Conservation (phyloP, 768 basidiomycete species). For the Lentinula detonsa region DNA sequence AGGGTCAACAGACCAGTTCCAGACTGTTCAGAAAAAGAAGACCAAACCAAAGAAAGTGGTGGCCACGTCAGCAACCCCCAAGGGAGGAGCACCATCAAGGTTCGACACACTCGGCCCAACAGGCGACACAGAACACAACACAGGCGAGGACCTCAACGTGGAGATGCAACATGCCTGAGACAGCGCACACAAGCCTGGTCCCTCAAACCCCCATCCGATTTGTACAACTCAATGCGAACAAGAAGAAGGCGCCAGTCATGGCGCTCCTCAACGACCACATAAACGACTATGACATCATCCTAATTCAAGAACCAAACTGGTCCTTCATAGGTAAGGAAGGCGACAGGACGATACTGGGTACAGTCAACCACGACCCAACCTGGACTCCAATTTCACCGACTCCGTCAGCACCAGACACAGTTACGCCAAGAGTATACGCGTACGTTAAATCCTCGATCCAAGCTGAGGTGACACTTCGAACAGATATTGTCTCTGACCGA, state of each 20-base stretch:
- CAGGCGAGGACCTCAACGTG: no score
- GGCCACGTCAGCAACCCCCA: no score
- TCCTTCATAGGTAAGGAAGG: constrained; percentile 11
- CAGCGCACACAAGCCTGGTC: no score
- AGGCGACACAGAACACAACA: no score
- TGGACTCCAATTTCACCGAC: constrained; percentile 13
- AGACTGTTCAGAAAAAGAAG: no score
- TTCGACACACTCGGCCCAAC: no score
- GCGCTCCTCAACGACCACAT: constrained; percentile 11
- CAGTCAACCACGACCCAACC: background rate
- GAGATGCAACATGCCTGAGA: no score
- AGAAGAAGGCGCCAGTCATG: constrained; percentile 9
- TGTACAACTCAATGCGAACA: constrained; percentile 8
- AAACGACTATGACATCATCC: constrained; percentile 15
- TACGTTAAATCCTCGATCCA: constrained; percentile 12
- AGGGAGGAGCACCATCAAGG: no score
- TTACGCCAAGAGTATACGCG: constrained; percentile 13
- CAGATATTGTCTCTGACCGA: constrained; percentile 16
- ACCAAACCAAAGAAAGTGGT: no score
- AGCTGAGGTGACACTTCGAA: constrained; percentile 16
- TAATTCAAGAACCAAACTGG: constrained; percentile 21
- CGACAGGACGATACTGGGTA: constrained; percentile 5
- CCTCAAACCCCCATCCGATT: background rate
- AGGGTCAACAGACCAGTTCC: no score
- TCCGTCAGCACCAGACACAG: background rate